These are phyloP conservation scores for Raddia distichophylla DNA, from an alignment of 176 grass and related monocot genomes.

Conservation along the genomic window DNA sequence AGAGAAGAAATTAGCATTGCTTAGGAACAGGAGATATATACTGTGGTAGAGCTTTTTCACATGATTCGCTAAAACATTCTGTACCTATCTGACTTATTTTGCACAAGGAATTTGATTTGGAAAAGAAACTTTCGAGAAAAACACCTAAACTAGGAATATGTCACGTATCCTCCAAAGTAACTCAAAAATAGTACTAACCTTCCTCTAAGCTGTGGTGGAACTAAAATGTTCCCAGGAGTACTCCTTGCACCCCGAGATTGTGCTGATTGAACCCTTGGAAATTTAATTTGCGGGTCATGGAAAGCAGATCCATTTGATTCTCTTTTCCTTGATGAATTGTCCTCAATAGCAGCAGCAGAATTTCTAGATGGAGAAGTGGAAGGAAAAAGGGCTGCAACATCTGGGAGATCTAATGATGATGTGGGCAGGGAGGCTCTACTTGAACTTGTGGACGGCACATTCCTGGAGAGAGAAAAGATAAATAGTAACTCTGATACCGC, in stretches of 20 bases:
- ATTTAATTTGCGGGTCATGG: conserved; percentile 53
- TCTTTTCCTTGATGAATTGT: conserved; percentile 75
- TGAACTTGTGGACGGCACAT: conserved; percentile 12
- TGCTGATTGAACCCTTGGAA: conserved; percentile 54
- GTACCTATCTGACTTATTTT: neutral
- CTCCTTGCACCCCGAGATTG: conserved; percentile 50
- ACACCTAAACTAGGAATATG: neutral
- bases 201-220: conserved; percentile 87
- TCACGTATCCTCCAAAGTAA: neutral
- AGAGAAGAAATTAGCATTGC: conserved; percentile 3
- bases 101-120: neutral
- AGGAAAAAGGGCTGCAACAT: conserved; percentile 62
- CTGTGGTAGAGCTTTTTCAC: neutral
- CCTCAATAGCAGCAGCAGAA: conserved; percentile 39
- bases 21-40: conserved; percentile 2
- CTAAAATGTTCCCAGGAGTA: conserved; percentile 43
- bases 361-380: conserved; percentile 45
- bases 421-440: conserved; percentile 45
- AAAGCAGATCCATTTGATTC: conserved; percentile 73
- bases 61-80: conserved; percentile 1
- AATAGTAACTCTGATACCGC: neutral
- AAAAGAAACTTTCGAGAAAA: neutral
- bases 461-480: conserved; percentile 15
- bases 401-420: conserved; percentile 77
- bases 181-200: conserved; percentile 56